phyloP scores from a whole-genome alignment of 23 red algal species.

The Gracilaria domingensis region DNA sequence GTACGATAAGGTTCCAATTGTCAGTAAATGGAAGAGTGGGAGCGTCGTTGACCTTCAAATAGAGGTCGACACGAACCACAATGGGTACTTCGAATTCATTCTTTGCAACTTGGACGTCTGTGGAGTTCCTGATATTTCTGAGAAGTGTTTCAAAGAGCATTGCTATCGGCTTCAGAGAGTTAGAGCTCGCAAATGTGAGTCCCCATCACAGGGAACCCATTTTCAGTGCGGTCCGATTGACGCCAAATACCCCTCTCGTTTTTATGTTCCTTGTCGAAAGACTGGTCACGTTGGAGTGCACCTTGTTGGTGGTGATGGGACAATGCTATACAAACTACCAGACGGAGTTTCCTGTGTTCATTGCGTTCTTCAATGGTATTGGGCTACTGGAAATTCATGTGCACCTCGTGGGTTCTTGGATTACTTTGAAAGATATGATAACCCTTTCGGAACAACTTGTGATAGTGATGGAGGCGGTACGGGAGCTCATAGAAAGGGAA shows the following conservation, averaged over 20 bases:
- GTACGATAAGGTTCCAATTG: conserved; percentile 48
- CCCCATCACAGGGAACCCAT: conserved; percentile 4
- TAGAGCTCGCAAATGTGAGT: conserved; percentile 31
- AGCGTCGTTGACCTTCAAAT: conserved; percentile 49
- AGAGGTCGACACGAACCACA: conserved; percentile 72
- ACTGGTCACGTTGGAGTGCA: conserved; percentile 39
- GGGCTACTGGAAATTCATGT: conserved; percentile 72
- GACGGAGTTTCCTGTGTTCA: conserved; percentile 25
- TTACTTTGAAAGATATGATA: conserved; percentile 57
- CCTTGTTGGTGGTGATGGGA: conserved; percentile 63
- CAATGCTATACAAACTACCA: conserved; percentile 69
- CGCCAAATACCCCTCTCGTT: conserved; percentile 34
- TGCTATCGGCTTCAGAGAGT: conserved; percentile 65
- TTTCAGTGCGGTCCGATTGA: conserved; percentile 69
- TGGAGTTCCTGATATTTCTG: conserved; percentile 41
- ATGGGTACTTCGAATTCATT: conserved; percentile 73
- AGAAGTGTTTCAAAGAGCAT: conserved; percentile 47
- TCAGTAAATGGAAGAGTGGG: conserved; percentile 43
- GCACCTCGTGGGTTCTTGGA: conserved; percentile 61
- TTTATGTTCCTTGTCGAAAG: conserved; percentile 72
- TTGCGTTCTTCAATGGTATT: conserved; percentile 77
- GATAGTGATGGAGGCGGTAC: conserved; percentile 60
- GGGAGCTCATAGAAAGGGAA: conserved; percentile 44
- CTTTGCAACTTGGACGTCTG: conserved; percentile 73
- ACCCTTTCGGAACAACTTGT: conserved; percentile 60